Percentiles rank a stretch among this genome's conserved stretches.
phyloP scores from a whole-genome alignment of 257 asterid species.

The Capsicum chinense region DNA sequence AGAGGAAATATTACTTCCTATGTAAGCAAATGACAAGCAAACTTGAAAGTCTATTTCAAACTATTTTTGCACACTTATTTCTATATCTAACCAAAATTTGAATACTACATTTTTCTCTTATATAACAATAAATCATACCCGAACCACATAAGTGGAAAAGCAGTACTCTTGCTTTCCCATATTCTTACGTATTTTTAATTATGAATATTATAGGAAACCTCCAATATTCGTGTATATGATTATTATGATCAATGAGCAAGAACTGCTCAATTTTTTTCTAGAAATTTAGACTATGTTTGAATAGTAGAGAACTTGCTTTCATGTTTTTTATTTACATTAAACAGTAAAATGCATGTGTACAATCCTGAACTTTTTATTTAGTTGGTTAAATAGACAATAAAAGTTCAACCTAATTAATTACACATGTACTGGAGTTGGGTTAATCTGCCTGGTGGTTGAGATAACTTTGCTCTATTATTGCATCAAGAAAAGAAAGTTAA shows the following conservation, averaged over 20 bases:
- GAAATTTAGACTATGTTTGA: too few relatives aligned
- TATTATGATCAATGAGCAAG: too few relatives aligned
- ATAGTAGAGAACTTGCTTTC: too few relatives aligned
- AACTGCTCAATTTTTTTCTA: too few relatives aligned
- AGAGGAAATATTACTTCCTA: too few relatives aligned
- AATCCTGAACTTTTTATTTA: background rate
- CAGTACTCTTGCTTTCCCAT: background rate
- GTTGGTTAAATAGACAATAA: background rate
- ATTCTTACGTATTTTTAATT: too few relatives aligned
- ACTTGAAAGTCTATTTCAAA: background rate
- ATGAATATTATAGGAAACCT: too few relatives aligned
- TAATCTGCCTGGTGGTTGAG: background rate
- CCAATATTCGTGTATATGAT: too few relatives aligned
- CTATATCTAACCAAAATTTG: background rate
- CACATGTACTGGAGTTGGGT: background rate
- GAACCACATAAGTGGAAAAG: background rate
- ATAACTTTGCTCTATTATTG: background rate
- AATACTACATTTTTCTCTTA: background rate
- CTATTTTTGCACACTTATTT: background rate
- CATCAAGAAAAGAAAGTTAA: background rate
- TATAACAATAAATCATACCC: background rate
- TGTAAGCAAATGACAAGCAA: too few relatives aligned
- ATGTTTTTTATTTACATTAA: too few relatives aligned
- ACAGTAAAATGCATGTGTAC: background rate
- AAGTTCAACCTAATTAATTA: slow-evolving; percentile 11